A percentile compares a stretch with the other conserved stretches of the same genome.
phyloP scores from a whole-genome alignment of 495 filamentous ascomycete genomes.

The Glutinoglossum americanum region DNA sequence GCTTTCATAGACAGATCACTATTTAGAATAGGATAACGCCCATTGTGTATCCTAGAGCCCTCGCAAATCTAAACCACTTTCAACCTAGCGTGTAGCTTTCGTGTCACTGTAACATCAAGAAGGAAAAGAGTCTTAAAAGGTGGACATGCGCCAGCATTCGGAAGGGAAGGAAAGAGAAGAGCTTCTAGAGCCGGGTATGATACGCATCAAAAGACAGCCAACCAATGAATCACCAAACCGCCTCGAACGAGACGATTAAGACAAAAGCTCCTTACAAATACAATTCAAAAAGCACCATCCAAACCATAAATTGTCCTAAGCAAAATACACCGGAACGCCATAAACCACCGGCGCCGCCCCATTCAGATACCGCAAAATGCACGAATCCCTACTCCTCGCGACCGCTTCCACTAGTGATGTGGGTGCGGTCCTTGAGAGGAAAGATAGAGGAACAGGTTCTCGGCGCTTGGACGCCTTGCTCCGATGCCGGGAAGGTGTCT shows the following conservation, averaged over 20 bases:
- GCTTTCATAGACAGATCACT: background rate
- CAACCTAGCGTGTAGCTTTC: background rate
- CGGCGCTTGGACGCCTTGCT: conserved; percentile 13
- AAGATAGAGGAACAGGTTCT: background rate
- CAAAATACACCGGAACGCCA: conserved; percentile 75
- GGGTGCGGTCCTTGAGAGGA: conserved; percentile 5
- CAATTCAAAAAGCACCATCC: no score
- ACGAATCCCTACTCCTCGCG: conserved; percentile 43
- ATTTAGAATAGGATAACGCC: background rate
- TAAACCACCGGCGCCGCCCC: conserved; percentile 86
- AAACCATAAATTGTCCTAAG: no score
- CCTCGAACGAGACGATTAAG: no score
- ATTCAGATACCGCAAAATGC: conserved; percentile 74
- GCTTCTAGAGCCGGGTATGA: no score
- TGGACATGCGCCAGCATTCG: no score
- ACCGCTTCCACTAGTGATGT: conserved; percentile 53
- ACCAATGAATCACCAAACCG: no score
- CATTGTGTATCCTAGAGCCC: background rate
- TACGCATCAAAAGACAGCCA: no score
- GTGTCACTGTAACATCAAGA: no score
- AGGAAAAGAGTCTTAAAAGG: no score
- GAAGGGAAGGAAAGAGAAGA: background rate
- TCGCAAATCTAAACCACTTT: background rate
- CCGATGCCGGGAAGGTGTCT: conserved; percentile 8
- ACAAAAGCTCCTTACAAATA: no score